These are phyloP conservation scores for Scortechinia acanthostroma DNA, from an alignment of 2,329 filamentous ascomycete genomes.

Conservation along the genomic window DNA sequence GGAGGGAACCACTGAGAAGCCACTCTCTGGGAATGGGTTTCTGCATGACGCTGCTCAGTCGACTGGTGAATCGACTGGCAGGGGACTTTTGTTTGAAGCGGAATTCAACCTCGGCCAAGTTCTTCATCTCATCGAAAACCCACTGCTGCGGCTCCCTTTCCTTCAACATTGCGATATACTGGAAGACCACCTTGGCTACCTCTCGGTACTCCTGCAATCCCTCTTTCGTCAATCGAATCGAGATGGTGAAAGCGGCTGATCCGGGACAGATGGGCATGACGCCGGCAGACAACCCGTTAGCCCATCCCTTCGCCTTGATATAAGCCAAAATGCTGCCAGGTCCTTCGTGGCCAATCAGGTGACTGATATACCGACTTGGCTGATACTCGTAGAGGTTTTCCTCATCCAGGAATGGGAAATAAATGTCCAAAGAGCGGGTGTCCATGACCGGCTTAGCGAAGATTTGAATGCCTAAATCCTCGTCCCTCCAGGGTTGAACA, in stretches of 20 bases:
- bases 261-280: slow-evolving; percentile 53
- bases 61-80: slow-evolving; percentile 56
- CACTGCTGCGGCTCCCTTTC: slow-evolving; percentile 55
- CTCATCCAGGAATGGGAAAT: slow-evolving; percentile 65
- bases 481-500: slow-evolving; percentile 47
- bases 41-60: slow-evolving; percentile 57
- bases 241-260: slow-evolving; percentile 60
- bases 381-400: slow-evolving; percentile 61
- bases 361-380: slow-evolving; percentile 64
- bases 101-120: slow-evolving; percentile 61
- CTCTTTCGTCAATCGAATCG: slow-evolving; percentile 60
- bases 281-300: slow-evolving; percentile 60
- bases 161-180: slow-evolving; percentile 63
- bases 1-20: slow-evolving; percentile 48
- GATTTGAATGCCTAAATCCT: slow-evolving; percentile 56
- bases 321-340: slow-evolving; percentile 69
- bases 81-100: slow-evolving; percentile 60
- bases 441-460: slow-evolving; percentile 73
- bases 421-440: slow-evolving; percentile 55
- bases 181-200: slow-evolving; percentile 61
- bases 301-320: slow-evolving; percentile 68
- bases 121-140: slow-evolving; percentile 61
- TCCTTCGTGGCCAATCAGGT: slow-evolving; percentile 69
- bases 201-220: slow-evolving; percentile 49
- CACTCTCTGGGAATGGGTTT: slow-evolving; percentile 53